Evolutionary conservation across 176 grass and related monocot species (phyloP), one percentile per base, ranked within the genome.

Genomic region (Avena atlantica): DNA sequence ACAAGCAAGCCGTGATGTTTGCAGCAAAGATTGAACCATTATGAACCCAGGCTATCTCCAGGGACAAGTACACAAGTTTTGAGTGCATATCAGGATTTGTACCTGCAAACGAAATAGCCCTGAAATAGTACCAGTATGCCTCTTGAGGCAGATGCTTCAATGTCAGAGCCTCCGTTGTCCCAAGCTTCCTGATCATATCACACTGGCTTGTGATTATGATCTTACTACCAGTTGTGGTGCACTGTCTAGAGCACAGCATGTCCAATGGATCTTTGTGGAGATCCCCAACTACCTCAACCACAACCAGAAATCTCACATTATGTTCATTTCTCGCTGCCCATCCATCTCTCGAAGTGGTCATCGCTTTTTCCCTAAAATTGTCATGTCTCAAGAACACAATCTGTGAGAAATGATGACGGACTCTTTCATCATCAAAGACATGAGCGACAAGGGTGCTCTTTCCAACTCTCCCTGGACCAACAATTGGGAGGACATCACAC

Each of bases 371-470:
- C 59, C 10, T 0, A 0, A 2, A 4, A 48, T n/a, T 23, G 9
- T 23, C 59, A 12, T 61, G 59, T 24, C 59, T 61, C 17, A 25
- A 62, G 34, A 52, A 59, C 0, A 40, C 3, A 3, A 75, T 57
- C 17, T 82, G 31, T 31, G 84, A 61, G 19, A 90, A 88, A 69
- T 76, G 11, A 23, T 4, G 10, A 16, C 79, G 40, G 12, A 91
- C 62, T 68, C 72, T 91, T 63, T 57, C 62, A 9, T 91, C 79
- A 6, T 79, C 21, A 15, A 16, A 75, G 60, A 11, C 70, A 67
- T 85, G 63, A 56, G 57, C 74, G 1, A 53, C 65, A 34, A 89
- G 64, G 12, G 59, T 89, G 27, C 25, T 89, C 82, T 80, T 85
- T 17, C 87, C 87, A 62, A 74, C 64, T 82, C 11, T 70, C 4